These are phyloP conservation scores for Chlamydomonas schloesseri DNA, from an alignment of 139 green algal genomes.

Conservation along the genomic window DNA sequence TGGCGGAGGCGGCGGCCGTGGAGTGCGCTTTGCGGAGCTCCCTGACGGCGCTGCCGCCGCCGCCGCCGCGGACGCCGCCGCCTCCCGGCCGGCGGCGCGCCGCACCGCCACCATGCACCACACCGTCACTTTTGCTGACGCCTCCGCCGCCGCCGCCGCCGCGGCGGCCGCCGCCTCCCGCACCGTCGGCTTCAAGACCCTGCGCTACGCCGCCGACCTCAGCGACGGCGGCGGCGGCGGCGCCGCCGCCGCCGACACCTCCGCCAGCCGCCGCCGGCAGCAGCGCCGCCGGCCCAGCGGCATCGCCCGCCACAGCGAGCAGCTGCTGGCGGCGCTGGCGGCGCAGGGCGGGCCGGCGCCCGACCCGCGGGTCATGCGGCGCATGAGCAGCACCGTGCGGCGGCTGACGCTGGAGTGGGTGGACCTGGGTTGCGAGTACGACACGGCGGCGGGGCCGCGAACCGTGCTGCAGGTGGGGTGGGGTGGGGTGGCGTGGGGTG, in stretches of 20 bases:
- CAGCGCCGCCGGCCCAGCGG: no score
- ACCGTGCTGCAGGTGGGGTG: constrained; percentile 51
- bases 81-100: neutral
- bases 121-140: neutral
- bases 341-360: neutral
- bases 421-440: constrained; percentile 57
- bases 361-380: constrained; percentile 37
- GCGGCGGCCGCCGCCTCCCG: no score
- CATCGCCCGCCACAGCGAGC: no score
- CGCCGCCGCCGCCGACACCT: no score
- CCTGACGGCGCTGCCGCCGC: no score
- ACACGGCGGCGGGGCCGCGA: constrained; percentile 30
- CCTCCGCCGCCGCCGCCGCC: neutral
- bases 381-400: constrained; percentile 22
- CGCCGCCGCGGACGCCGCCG: neutral
- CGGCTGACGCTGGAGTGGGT: constrained; percentile 56
- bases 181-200: no score
- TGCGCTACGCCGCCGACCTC: no score
- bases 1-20: neutral
- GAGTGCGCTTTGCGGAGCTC: no score
- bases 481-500: neutral
- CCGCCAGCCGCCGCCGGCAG: no score
- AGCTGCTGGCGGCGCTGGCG: neutral
- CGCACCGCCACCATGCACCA: constrained; percentile 5
- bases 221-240: no score